A percentile compares a stretch with the other conserved stretches of the same genome.
These are phyloP conservation scores for Bretziella fagacearum DNA, from an alignment of 2,329 filamentous ascomycete genomes.

Conservation along the genomic window DNA sequence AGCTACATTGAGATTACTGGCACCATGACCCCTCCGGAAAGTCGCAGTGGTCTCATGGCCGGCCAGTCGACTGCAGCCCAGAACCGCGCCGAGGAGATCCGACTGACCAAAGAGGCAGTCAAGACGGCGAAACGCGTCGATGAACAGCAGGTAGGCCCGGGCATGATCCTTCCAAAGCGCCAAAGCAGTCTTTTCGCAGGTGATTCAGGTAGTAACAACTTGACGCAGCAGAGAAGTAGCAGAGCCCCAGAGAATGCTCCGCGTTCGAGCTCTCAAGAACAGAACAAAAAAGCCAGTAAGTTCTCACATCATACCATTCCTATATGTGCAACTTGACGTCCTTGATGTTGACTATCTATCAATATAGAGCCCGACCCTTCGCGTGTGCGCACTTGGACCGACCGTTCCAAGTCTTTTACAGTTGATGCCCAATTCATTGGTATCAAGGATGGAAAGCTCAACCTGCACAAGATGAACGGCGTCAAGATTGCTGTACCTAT, in stretches of 20 bases:
- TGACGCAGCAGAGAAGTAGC: constrained; percentile 48
- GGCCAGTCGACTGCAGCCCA: constrained; percentile 56
- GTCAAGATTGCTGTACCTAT: constrained; percentile 97
- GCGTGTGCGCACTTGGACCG: constrained; percentile 85
- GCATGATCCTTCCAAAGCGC: constrained; percentile 58
- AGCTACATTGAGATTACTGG: constrained; percentile 88
- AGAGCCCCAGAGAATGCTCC: constrained; percentile 21
- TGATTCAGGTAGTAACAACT: constrained; percentile 49
- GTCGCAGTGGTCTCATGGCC: constrained; percentile 33
- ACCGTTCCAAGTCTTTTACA: constrained; percentile 87
- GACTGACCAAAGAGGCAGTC: constrained; percentile 64
- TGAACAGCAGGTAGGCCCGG: constrained; percentile 53
- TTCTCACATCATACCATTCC: not conserved
- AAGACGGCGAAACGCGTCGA: constrained; percentile 29
- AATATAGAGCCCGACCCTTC: constrained; percentile 59
- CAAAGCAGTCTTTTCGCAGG: constrained; percentile 58
- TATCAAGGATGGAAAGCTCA: constrained; percentile 88
- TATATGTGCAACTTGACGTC: not conserved
- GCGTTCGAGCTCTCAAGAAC: constrained; percentile 25
- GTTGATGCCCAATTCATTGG: constrained; percentile 95
- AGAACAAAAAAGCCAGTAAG: constrained; percentile 56
- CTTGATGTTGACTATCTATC: not conserved
- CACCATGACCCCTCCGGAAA: constrained; percentile 34
- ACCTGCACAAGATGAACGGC: constrained; percentile 92
- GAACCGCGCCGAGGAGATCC: constrained; percentile 61